Evolutionary conservation across 306 rosid species (phyloP), one percentile per base, ranked within the genome.

Genomic region (Trifolium pratense): DNA sequence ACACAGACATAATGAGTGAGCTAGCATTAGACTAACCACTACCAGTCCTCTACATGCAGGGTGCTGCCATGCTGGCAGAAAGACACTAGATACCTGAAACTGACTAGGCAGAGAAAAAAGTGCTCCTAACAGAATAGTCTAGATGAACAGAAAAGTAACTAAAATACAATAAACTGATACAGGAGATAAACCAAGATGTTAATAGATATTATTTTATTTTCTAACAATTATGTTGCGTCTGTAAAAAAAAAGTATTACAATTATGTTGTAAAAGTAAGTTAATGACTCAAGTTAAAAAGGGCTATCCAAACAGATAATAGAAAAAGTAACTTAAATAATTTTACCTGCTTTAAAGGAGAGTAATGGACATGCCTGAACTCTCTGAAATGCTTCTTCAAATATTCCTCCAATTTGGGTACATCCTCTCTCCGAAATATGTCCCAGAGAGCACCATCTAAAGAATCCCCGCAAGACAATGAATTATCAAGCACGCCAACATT

Each of bases 361-460:
- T 93, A 86, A 48, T 82, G 66, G 43, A 71, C 65, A 80, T 93
- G 96, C 78, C 97, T 85, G 58, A 93, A 91, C 87, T 91, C 93
- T 48, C 88, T 68, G 31, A 80, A 88, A 82, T 93, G 97, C 86
- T 84, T 86, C 71, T 63, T 81, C 60, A 89, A 86, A 65, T 93
- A 93, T 73, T 88, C 84, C 77, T 89, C 73, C 81, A 93, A 88
- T 80, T 87, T 88, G 2, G 91, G 94, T 17, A 80, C 88, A 85
- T 93, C 98, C 73, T 93, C 79, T 80, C 98, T 85, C 48, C 98
- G 84, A 67, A 93, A 93, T 78, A 93, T 89, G 86, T 91, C 98
- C 97, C 98, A 91, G 9, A 93, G 71, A 52, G 96, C 97, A 69
- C 97, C 97, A 46, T 84, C 97, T 23, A 80, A 58, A 18, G 51